Conservation (phyloP, 306 rosid species). For the Ziziphus jujuba region DNA sequence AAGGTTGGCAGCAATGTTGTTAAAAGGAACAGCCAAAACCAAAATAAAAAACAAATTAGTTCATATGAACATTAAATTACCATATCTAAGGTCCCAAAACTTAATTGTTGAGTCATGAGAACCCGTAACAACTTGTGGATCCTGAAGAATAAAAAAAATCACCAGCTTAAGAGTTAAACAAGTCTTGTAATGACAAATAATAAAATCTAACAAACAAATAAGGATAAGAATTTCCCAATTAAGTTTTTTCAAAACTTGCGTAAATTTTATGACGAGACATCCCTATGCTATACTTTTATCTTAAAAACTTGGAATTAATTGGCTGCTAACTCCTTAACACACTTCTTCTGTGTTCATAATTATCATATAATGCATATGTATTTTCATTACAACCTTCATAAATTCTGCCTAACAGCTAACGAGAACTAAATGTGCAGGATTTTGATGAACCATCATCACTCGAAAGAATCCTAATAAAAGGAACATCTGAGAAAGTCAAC, state of each 20-base stretch:
- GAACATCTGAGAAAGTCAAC: too few relatives aligned
- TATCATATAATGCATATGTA: too few relatives aligned
- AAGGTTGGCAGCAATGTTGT: constrained; percentile 4
- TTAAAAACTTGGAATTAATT: not conserved
- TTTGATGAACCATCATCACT: too few relatives aligned
- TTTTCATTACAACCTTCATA: too few relatives aligned
- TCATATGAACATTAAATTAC: constrained; percentile 42
- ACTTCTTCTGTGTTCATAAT: too few relatives aligned
- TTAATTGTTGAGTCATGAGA: constrained; percentile 94
- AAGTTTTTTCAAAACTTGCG: not conserved
- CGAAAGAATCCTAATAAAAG: too few relatives aligned
- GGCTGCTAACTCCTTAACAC: not conserved
- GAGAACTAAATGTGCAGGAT: too few relatives aligned
- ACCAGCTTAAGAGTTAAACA: not conserved
- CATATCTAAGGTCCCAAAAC: constrained; percentile 97
- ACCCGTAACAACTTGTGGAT: constrained; percentile 98
- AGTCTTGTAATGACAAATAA: constrained; percentile 1
- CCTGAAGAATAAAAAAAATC: constrained; percentile 41
- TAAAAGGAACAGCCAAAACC: not conserved
- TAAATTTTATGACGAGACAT: not conserved
- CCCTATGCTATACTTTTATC: not conserved
- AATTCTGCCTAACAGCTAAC: too few relatives aligned
- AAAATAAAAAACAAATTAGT: not conserved
- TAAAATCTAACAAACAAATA: not conserved
- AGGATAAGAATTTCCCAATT: not conserved